phyloP scores from a whole-genome alignment of 169 alveolate species.

The Blepharisma undulans region DNA sequence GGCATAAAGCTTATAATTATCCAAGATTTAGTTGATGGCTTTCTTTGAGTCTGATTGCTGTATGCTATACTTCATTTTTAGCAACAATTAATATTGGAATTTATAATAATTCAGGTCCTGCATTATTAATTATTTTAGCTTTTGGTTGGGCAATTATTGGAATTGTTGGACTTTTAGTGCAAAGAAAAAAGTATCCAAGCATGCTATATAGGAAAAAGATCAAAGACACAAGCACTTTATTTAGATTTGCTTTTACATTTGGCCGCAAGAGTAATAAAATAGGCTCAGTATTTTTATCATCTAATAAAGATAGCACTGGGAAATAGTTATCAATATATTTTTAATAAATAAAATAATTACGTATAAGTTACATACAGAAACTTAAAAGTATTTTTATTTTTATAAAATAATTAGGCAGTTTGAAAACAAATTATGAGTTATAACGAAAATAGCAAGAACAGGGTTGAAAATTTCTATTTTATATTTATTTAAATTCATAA shows the following conservation, averaged over 20 bases:
- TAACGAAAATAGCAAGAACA: too few species aligned
- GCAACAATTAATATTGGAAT: background rate
- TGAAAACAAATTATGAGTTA: too few species aligned
- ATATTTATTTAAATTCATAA: too few species aligned
- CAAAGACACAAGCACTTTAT: background rate
- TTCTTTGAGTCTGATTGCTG: background rate
- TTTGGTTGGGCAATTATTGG: background rate
- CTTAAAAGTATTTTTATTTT: too few species aligned
- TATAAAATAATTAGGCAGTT: too few species aligned
- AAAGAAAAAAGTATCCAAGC: background rate
- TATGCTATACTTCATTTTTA: background rate
- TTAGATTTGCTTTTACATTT: background rate
- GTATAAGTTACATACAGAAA: too few species aligned
- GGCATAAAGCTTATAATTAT: constrained; percentile 14
- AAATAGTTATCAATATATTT: too few species aligned
- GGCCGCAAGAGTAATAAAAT: background rate
- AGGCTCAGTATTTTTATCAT: background rate
- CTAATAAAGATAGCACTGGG: background rate
- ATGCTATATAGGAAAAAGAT: background rate
- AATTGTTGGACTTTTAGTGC: background rate
- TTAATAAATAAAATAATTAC: too few species aligned
- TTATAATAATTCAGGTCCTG: background rate
- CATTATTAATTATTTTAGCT: background rate
- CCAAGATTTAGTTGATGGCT: background rate
- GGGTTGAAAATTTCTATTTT: too few species aligned